A percentile compares a stretch with the other conserved stretches of the same genome.
Conservation (phyloP, 1,139 yeast species). For the Meyerozyma guilliermondii region DNA sequence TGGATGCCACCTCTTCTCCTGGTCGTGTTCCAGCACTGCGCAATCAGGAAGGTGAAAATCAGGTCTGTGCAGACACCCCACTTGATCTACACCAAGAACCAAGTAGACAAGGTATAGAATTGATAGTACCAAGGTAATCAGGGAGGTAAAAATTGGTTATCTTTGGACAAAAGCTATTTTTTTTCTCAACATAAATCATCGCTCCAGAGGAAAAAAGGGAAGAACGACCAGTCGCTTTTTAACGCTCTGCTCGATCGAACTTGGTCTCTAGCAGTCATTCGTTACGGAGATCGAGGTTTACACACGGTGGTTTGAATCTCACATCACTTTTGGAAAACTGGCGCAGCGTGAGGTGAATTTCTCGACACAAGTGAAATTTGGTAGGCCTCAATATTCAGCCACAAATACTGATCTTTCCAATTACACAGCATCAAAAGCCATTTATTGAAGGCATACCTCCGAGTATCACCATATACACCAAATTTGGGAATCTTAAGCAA, state of each 20-base stretch:
- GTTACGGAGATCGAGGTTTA: neutral
- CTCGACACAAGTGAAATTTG: neutral
- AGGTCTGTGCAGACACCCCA: conserved; percentile 3
- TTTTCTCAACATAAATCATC: neutral
- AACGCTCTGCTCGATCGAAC: neutral
- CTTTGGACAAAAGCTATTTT: neutral
- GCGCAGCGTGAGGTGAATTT: neutral
- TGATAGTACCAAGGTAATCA: neutral
- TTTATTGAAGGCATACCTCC: too few species aligned
- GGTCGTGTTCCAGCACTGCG: conserved; percentile 2
- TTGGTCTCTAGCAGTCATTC: neutral
- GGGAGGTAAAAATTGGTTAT: neutral
- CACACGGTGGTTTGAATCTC: neutral
- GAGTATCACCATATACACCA: too few species aligned
- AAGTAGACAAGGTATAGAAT: neutral
- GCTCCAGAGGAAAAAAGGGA: neutral
- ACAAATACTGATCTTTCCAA: too few species aligned
- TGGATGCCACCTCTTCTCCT: neutral
- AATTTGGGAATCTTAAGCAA: too few species aligned
- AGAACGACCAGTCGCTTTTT: neutral
- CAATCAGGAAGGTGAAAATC: conserved; percentile 1
- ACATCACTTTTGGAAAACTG: neutral
- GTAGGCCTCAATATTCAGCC: neutral
- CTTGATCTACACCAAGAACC: neutral
- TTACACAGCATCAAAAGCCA: too few species aligned